phyloP scores from a whole-genome alignment of 768 basidiomycete species.

The Tylopilus plumbeoviolaceoides region DNA sequence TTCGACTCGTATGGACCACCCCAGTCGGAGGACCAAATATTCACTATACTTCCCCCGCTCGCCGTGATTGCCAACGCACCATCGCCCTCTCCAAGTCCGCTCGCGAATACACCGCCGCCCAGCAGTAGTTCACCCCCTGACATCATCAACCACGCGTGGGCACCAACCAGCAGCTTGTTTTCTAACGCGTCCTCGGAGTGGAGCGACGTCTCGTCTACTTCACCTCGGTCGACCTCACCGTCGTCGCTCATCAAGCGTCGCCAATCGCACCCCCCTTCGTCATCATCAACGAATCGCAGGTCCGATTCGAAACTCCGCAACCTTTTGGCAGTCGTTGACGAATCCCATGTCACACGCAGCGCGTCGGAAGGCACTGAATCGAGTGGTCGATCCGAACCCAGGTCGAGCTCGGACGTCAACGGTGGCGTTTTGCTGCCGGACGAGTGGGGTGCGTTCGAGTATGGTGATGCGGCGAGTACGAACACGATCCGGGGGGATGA shows the following conservation, averaged over 20 bases:
- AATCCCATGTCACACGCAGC: constrained; percentile 39
- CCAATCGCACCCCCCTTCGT: constrained; percentile 47
- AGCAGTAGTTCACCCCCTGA: constrained; percentile 33
- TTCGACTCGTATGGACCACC: constrained; percentile 90
- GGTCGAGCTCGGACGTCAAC: constrained; percentile 29
- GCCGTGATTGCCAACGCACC: constrained; percentile 64
- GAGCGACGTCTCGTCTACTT: constrained; percentile 41
- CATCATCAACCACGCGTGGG: constrained; percentile 46
- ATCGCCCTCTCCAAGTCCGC: constrained; percentile 61
- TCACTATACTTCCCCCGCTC: constrained; percentile 86
- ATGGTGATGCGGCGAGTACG: constrained; percentile 37
- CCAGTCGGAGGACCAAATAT: constrained; percentile 86
- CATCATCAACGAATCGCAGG: constrained; percentile 42
- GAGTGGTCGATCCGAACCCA: constrained; percentile 13
- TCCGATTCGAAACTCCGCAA: constrained; percentile 65
- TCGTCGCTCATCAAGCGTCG: constrained; percentile 39
- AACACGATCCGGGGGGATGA: constrained; percentile 33
- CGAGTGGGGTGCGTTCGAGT: constrained; percentile 39
- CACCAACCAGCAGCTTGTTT: constrained; percentile 44
- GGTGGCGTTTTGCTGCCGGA: constrained; percentile 20
- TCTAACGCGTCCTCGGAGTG: constrained; percentile 54
- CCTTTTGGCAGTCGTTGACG: constrained; percentile 71
- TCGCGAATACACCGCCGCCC: constrained; percentile 42
- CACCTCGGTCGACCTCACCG: constrained; percentile 53
- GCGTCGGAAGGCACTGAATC: constrained; percentile 22